These are phyloP conservation scores for Guyanaporus albipodus DNA, from an alignment of 768 basidiomycete species.

Conservation along the genomic window DNA sequence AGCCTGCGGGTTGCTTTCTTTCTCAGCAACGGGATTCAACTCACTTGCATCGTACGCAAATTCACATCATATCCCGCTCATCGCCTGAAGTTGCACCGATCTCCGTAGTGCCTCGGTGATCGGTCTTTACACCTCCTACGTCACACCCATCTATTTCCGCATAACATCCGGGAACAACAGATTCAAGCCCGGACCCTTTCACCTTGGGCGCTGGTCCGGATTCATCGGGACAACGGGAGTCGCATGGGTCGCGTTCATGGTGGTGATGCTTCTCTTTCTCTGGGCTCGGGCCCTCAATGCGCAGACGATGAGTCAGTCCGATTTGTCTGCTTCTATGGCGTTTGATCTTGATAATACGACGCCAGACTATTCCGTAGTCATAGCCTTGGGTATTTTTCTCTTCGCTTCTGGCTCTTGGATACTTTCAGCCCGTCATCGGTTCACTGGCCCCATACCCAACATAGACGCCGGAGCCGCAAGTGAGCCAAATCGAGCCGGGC, in stretches of 20 bases:
- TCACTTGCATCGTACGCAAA: conserved; percentile 35
- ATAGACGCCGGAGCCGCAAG: too few relatives aligned
- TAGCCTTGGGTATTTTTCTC: conserved; percentile 30
- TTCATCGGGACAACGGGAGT: conserved; percentile 30
- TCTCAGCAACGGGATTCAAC: conserved; percentile 32
- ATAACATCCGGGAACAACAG: conserved; percentile 33
- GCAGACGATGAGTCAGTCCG: conserved; percentile 33
- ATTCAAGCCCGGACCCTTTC: conserved; percentile 35
- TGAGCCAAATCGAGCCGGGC: too few relatives aligned
- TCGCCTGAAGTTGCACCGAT: neutral
- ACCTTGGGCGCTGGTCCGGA: conserved; percentile 29
- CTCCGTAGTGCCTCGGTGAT: conserved; percentile 30
- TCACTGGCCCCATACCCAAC: conserved; percentile 33
- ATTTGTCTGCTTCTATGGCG: neutral
- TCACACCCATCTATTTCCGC: conserved; percentile 35
- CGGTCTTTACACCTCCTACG: conserved; percentile 37
- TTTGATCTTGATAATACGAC: neutral
- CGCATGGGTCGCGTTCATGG: conserved; percentile 33
- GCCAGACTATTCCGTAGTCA: conserved; percentile 25
- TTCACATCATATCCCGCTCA: too few relatives aligned
- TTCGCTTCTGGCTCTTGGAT: conserved; percentile 33
- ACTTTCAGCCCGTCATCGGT: conserved; percentile 34
- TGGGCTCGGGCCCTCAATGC: conserved; percentile 16
- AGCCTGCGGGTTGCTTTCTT: conserved; percentile 31
- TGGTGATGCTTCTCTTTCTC: conserved; percentile 34